phyloP scores from a whole-genome alignment of 768 basidiomycete genomes.

The Pulveroboletus sp. region DNA sequence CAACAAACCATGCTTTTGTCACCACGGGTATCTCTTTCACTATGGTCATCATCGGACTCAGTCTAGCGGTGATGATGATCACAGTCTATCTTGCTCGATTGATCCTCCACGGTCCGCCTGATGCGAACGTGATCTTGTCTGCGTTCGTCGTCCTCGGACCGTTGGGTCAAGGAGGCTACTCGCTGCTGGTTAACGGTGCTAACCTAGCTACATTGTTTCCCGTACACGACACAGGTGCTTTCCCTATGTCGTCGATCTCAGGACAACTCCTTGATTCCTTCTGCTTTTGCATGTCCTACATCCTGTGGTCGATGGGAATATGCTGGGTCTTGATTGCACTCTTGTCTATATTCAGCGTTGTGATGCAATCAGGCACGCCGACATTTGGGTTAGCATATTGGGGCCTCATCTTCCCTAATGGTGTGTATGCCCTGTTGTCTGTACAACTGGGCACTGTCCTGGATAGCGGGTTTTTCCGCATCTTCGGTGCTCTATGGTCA shows the following conservation, averaged over 20 bases:
- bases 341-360: slow-evolving; percentile 36
- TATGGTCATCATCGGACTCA: slow-evolving; percentile 44
- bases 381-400: slow-evolving; percentile 48
- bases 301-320: slow-evolving; percentile 54
- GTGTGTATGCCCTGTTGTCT: slow-evolving; percentile 46
- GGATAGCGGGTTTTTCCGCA: slow-evolving; percentile 48
- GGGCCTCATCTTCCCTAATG: slow-evolving; percentile 57
- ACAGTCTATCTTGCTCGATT: slow-evolving; percentile 44
- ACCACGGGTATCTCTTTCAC: slow-evolving; percentile 42
- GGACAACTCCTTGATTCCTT: slow-evolving; percentile 42
- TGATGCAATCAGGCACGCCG: slow-evolving; percentile 30
- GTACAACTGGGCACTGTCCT: slow-evolving; percentile 47
- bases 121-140: slow-evolving; percentile 38
- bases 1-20: slow-evolving; percentile 37
- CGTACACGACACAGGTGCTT: slow-evolving; percentile 25
- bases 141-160: slow-evolving; percentile 51
- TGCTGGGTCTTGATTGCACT: slow-evolving; percentile 47
- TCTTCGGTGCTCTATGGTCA: slow-evolving; percentile 51
- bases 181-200: slow-evolving; percentile 39
- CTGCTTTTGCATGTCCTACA: slow-evolving; percentile 44
- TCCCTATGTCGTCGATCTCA: slow-evolving; percentile 32
- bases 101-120: slow-evolving; percentile 39
- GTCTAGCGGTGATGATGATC: slow-evolving; percentile 47
- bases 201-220: slow-evolving; percentile 35
- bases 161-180: slow-evolving; percentile 50